A percentile compares a stretch with the other conserved stretches of the same genome.
Evolutionary conservation across 2,329 filamentous ascomycete species (phyloP).

Genomic region (Scedosporium boydii): DNA sequence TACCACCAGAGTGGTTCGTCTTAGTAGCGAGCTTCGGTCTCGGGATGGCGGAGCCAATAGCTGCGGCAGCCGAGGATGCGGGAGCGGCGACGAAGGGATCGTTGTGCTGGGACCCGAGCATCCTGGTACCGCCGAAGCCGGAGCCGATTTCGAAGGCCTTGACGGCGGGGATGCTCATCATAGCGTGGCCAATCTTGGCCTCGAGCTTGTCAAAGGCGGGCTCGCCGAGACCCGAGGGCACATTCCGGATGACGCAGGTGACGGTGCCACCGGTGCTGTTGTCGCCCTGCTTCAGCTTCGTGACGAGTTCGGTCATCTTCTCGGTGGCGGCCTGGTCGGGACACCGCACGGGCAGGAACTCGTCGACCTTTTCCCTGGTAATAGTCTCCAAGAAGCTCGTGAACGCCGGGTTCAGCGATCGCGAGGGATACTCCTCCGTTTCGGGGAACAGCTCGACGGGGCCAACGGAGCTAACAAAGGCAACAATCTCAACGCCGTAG

Average conservation of each 20-base stretch:
- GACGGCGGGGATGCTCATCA: slow-evolving; percentile 88
- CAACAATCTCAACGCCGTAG: slow-evolving; percentile 82
- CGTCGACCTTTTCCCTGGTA: slow-evolving; percentile 68
- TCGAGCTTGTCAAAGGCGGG: slow-evolving; percentile 95
- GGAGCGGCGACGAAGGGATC: slow-evolving; percentile 60
- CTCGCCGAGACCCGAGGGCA: slow-evolving; percentile 79
- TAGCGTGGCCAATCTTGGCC: slow-evolving; percentile 81
- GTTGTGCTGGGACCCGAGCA: slow-evolving; percentile 86
- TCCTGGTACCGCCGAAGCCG: slow-evolving; percentile 77
- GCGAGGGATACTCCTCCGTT: slow-evolving; percentile 55
- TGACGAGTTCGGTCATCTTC: slow-evolving; percentile 73
- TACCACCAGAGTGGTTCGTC: slow-evolving; percentile 91
- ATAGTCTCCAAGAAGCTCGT: slow-evolving; percentile 63
- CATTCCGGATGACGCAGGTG: slow-evolving; percentile 84
- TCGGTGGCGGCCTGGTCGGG: slow-evolving; percentile 55
- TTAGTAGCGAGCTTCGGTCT: slow-evolving; percentile 61
- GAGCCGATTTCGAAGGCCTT: slow-evolving; percentile 96
- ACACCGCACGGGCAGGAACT: slow-evolving; percentile 78
- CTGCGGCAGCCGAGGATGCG: slow-evolving; percentile 25
- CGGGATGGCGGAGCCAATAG: slow-evolving; percentile 33
- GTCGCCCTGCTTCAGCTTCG: slow-evolving; percentile 63
- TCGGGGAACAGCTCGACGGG: slow-evolving; percentile 66
- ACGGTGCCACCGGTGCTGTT: slow-evolving; percentile 95
- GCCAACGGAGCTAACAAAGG: slow-evolving; percentile 82
- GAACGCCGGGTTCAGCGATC: slow-evolving; percentile 70